phyloP scores from a whole-genome alignment of 495 filamentous ascomycete species.

The Xylaria longipes region DNA sequence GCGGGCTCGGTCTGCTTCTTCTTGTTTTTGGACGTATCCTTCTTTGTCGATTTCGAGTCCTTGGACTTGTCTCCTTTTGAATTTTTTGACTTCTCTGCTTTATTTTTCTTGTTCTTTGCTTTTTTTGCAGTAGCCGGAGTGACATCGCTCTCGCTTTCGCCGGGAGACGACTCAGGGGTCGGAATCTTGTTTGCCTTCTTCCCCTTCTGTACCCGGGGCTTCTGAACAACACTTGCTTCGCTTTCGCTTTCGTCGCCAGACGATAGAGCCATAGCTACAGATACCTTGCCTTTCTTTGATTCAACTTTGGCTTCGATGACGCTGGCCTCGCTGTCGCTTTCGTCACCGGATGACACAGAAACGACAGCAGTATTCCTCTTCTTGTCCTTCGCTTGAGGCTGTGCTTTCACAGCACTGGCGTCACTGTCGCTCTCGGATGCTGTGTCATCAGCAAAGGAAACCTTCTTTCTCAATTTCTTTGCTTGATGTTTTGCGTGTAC shows the following conservation, averaged over 20 bases:
- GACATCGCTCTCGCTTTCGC: slow-evolving; percentile 10
- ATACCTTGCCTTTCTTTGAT: slow-evolving; percentile 14
- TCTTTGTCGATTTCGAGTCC: slow-evolving; percentile 14
- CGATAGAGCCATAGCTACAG: slow-evolving; percentile 7
- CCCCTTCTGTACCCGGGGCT: background rate
- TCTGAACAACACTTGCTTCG: slow-evolving; percentile 22
- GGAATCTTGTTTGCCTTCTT: background rate
- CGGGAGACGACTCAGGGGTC: slow-evolving; percentile 3
- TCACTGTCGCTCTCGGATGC: background rate
- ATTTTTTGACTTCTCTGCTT: background rate
- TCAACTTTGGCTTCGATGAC: slow-evolving; percentile 2
- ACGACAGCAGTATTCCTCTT: background rate
- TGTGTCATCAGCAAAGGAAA: slow-evolving; percentile 20
- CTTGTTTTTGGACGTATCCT: slow-evolving; percentile 20
- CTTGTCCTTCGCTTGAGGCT: background rate
- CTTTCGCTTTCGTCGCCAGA: slow-evolving; percentile 23
- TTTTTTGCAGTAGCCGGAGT: background rate
- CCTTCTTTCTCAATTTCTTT: slow-evolving; percentile 24
- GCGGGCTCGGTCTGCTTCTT: slow-evolving; percentile 31
- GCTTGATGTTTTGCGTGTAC: slow-evolving; percentile 32
- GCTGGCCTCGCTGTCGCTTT: slow-evolving; percentile 15
- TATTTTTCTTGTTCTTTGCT: background rate
- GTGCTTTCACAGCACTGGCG: background rate
- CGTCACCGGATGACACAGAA: slow-evolving; percentile 18
- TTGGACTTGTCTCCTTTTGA: background rate